A percentile compares a stretch with the other conserved stretches of the same genome.
phyloP scores from a whole-genome alignment of 345 rosid genomes.

The Acer yangbiense region DNA sequence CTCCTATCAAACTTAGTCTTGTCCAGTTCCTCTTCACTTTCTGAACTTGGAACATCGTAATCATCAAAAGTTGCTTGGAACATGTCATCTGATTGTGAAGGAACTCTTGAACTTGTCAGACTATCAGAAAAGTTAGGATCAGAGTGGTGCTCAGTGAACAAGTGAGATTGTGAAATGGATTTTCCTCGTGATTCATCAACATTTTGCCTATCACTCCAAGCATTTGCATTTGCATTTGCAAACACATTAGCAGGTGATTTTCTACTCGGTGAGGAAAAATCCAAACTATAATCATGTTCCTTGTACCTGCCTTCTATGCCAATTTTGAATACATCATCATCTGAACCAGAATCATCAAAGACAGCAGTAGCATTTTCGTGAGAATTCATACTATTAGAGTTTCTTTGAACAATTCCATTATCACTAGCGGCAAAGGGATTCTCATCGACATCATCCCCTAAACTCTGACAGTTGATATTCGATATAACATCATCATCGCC shows the following conservation, averaged over 20 bases:
- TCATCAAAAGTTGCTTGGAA: conserved; percentile 62
- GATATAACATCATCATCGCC: conserved; percentile 41
- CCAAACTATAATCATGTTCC: conserved; percentile 32
- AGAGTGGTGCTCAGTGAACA: conserved; percentile 34
- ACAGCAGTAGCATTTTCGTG: conserved; percentile 37
- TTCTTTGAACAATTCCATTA: conserved; percentile 41
- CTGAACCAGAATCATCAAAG: conserved; percentile 75
- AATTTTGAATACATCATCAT: conserved; percentile 47
- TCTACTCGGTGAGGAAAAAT: conserved; percentile 40
- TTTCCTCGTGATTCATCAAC: conserved; percentile 25
- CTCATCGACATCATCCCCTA: conserved; percentile 29
- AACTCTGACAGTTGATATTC: conserved; percentile 25
- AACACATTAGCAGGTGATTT: conserved; percentile 35
- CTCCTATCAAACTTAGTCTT: conserved; percentile 26
- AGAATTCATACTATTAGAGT: conserved; percentile 30
- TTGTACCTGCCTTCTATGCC: conserved; percentile 36
- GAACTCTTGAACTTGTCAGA: conserved; percentile 37
- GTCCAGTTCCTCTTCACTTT: conserved; percentile 49
- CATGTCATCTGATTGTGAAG: conserved; percentile 42
- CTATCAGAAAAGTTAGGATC: conserved; percentile 42
- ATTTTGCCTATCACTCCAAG: conserved; percentile 36
- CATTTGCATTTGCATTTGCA: conserved; percentile 31
- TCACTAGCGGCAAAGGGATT: conserved; percentile 45
- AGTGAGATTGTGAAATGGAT: conserved; percentile 35
- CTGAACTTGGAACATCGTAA: conserved; percentile 45